Conservation (phyloP, 2,329 filamentous ascomycete genomes). For the Botrytis fragariae region DNA sequence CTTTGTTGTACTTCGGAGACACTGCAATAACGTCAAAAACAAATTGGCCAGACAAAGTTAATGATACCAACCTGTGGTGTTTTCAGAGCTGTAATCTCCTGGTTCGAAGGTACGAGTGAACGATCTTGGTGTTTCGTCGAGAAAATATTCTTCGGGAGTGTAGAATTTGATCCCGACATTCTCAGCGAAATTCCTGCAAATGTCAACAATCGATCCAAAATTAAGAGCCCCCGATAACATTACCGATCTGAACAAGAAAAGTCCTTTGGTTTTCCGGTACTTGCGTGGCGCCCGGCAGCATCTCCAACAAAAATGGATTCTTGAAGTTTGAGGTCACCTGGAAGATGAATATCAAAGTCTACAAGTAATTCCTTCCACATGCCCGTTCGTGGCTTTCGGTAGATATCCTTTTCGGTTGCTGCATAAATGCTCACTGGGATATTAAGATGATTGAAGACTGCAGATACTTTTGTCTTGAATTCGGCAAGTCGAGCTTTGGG, state of each 20-base stretch:
- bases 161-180: constrained; percentile 79
- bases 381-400: constrained; percentile 79
- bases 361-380: constrained; percentile 77
- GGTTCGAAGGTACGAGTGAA: constrained; percentile 74
- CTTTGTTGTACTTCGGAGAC: constrained; percentile 47
- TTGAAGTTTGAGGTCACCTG: constrained; percentile 61
- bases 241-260: constrained; percentile 61
- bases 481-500: constrained; percentile 65
- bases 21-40: constrained; percentile 28
- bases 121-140: constrained; percentile 61
- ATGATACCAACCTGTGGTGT: constrained; percentile 29
- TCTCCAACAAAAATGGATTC: constrained; percentile 87
- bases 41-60: constrained; percentile 4
- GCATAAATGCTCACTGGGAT: constrained; percentile 81
- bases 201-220: constrained; percentile 22
- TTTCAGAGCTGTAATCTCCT: constrained; percentile 48
- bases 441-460: constrained; percentile 68
- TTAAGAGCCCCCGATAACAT: not conserved
- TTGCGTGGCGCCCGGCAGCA: constrained; percentile 62
- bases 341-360: constrained; percentile 45
- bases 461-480: constrained; percentile 79
- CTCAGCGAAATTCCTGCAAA: constrained; percentile 70
- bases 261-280: constrained; percentile 50
- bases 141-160: constrained; percentile 91
- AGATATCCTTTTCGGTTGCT: constrained; percentile 77